Percentiles rank a stretch among this genome's conserved stretches.
These are phyloP conservation scores for Pichia phayaonensis DNA, from an alignment of 805 yeast genomes.

Conservation along the genomic window DNA sequence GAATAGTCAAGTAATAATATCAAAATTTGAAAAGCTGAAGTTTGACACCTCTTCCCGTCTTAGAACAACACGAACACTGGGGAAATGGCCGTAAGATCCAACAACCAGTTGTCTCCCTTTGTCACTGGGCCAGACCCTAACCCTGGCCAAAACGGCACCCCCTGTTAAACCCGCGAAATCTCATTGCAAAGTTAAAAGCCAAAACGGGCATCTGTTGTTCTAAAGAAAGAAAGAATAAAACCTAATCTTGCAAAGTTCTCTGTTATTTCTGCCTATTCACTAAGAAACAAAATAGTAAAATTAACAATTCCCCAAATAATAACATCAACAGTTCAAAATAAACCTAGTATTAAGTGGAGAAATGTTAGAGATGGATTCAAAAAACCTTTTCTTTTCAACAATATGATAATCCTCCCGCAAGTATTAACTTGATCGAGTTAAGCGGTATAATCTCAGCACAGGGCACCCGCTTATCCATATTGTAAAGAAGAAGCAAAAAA, in stretches of 20 bases:
- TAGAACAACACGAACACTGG: no score
- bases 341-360: neutral
- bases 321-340: neutral
- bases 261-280: no score
- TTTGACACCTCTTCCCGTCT: no score
- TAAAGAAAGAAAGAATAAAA: no score
- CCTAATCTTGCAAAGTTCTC: no score
- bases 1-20: neutral
- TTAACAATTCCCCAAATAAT: neutral
- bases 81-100: no score
- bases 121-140: no score
- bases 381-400: conserved; percentile 25
- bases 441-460: conserved; percentile 68
- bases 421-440: conserved; percentile 76
- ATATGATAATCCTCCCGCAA: conserved; percentile 67
- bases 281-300: neutral
- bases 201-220: no score
- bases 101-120: no score
- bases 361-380: conserved; percentile 6
- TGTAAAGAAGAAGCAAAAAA: conserved; percentile 13
- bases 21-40: neutral
- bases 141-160: no score
- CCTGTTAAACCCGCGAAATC: no score
- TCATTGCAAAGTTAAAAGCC: no score
- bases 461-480: conserved; percentile 43